Evolutionary conservation across 2,329 filamentous ascomycete species (phyloP), one percentile per base, ranked within the genome.

Genomic region (Diaporthe amygdali): DNA sequence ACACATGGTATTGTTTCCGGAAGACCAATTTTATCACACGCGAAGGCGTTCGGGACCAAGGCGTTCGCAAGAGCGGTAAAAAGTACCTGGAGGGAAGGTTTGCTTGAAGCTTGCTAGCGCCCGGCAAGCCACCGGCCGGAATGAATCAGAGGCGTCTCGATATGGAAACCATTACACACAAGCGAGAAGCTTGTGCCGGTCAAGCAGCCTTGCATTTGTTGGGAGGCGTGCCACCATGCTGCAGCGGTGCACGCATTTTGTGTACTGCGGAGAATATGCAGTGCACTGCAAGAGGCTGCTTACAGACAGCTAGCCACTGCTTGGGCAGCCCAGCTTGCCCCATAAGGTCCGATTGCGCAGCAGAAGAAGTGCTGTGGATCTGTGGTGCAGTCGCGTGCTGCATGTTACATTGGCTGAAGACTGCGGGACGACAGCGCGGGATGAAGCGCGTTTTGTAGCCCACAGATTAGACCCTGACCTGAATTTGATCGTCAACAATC

Each of bases 31-130:
- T 39, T 9, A 30, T 56, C 17, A 47, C 17, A 15, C 32, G 25
- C 34, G 41, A 55, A 41, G 66, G 70, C 59, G 59, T 70, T 70
- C 51, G 27, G 67, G 70, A 34, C 64, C 12, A 46, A 56, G 70
- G 66, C 56, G 56, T 63, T 49, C 37, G 59, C 25, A 32, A 39
- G 59, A 63, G 10, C 20, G 56, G 27, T 66, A 61, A 25, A 37
- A 55, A 61, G 27, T 20, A 6, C 32, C 46, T 56, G 34, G 44
- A 49, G 25, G 52, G 25, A 8, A 30, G 5, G 39, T 41, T 32
- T n/a, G 34, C 41, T 55, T 54, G 32, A 47, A 63, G 30, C 41
- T 47, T 22, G 30, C 59, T 34, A 17, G 20, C n/a, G 22, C 7
- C 22, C 27, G 41, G 41, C 41, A 27, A 63, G 59, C 59, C 41